A percentile compares a stretch with the other conserved stretches of the same genome.
Evolutionary conservation across 768 basidiomycete species (phyloP).

Genomic region (Macrolepiota albuminosa): DNA sequence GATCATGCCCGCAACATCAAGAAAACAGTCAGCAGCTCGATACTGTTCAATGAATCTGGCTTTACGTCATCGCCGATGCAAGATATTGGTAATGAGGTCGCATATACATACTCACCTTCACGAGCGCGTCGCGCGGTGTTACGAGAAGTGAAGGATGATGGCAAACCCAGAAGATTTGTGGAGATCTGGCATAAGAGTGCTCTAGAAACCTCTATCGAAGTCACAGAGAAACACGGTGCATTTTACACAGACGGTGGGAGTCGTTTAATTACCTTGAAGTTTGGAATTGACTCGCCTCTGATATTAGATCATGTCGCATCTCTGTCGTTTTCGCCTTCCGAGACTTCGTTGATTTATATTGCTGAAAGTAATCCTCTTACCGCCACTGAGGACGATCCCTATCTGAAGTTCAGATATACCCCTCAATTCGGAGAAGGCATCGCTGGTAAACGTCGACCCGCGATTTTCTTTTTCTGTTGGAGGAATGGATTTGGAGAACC

Average conservation of each 20-base stretch:
- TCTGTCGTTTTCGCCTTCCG: conserved; percentile 49
- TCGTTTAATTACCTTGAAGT: background rate
- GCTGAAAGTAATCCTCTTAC: conserved; percentile 47
- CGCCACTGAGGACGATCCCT: conserved; percentile 25
- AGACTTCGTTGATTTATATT: conserved; percentile 50
- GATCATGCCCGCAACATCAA: conserved; percentile 50
- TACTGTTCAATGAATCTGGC: conserved; percentile 22
- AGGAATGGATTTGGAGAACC: conserved; percentile 12
- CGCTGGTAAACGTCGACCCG: conserved; percentile 46
- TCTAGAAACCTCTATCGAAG: conserved; percentile 46
- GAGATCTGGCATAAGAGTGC: conserved; percentile 52
- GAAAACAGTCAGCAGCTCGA: conserved; percentile 35
- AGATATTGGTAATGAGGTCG: conserved; percentile 36
- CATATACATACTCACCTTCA: conserved; percentile 38
- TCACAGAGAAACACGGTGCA: conserved; percentile 51
- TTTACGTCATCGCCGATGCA: conserved; percentile 22
- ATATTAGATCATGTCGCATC: conserved; percentile 45
- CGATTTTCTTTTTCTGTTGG: conserved; percentile 53
- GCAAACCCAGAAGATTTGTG: conserved; percentile 46
- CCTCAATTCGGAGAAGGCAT: conserved; percentile 65
- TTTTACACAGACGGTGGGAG: conserved; percentile 61
- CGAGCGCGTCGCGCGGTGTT: conserved; percentile 41
- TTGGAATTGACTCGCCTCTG: background rate
- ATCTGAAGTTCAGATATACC: conserved; percentile 45
- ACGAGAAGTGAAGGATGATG: conserved; percentile 31